Evolutionary conservation across 768 basidiomycete species (phyloP).

Genomic region (Agrocybe chaxingu): DNA sequence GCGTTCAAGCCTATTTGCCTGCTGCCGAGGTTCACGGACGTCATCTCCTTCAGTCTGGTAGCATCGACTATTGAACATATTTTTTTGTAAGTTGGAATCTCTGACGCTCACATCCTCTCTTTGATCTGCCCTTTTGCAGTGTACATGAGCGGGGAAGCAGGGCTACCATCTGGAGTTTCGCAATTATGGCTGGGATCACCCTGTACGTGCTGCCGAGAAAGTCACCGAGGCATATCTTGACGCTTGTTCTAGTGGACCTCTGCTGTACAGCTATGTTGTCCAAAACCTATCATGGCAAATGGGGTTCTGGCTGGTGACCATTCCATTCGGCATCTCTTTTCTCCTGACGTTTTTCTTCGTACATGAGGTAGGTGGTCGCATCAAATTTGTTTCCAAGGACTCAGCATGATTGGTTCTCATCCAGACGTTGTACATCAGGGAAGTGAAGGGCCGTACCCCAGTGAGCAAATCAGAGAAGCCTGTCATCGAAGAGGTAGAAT

Average conservation of each 20-base stretch:
- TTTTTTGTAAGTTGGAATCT: slow-evolving; percentile 25
- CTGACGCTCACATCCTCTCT: not conserved
- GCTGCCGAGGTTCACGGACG: too few species aligned
- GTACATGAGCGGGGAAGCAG: slow-evolving; percentile 42
- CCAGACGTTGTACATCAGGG: slow-evolving; percentile 32
- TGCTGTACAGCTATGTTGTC: slow-evolving; percentile 46
- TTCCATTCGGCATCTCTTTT: slow-evolving; percentile 34
- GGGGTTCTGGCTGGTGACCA: slow-evolving; percentile 47
- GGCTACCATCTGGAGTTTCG: slow-evolving; percentile 42
- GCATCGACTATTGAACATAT: slow-evolving; percentile 41
- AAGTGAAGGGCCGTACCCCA: not conserved
- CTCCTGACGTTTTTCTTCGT: slow-evolving; percentile 40
- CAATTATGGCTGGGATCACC: slow-evolving; percentile 40
- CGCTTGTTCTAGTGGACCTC: slow-evolving; percentile 26
- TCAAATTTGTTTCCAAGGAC: not conserved
- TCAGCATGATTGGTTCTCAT: not conserved
- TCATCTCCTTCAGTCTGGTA: slow-evolving; percentile 26
- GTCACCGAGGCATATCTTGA: too few species aligned
- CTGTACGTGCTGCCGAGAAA: slow-evolving; percentile 24
- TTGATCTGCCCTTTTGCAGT: slow-evolving; percentile 12
- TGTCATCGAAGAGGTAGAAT: slow-evolving; percentile 15
- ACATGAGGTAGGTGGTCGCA: slow-evolving; percentile 31
- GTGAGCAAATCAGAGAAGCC: slow-evolving; percentile 10
- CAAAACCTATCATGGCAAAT: slow-evolving; percentile 39
- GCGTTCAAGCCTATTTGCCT: not conserved